Conservation (phyloP, 495 filamentous ascomycete genomes). For the Podospora tetraspora region DNA sequence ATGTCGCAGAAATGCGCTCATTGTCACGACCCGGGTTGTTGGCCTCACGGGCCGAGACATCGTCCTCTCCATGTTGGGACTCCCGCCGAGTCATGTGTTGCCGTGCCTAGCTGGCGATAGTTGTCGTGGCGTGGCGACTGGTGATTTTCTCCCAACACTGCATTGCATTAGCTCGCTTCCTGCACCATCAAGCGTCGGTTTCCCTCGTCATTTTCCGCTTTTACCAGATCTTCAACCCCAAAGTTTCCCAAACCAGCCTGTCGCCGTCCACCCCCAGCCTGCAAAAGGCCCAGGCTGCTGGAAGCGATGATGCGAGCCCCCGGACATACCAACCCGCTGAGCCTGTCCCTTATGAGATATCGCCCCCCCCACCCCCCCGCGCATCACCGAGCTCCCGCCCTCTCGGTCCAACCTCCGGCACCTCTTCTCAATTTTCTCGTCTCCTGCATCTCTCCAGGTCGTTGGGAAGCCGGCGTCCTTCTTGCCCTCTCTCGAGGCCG, state of each 20-base stretch:
- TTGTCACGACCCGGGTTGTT: neutral
- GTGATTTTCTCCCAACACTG: constrained; percentile 4
- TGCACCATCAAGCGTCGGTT: neutral
- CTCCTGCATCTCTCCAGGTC: neutral
- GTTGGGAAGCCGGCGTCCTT: neutral
- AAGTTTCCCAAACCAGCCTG: neutral
- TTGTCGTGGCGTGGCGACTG: neutral
- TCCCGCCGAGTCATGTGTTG: neutral
- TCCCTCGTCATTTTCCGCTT: neutral
- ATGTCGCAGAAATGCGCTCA: neutral
- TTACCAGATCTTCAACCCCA: constrained; percentile 1
- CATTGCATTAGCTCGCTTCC: constrained; percentile 9
- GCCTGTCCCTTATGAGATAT: neutral
- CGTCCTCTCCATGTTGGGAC: neutral
- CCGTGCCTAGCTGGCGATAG: neutral
- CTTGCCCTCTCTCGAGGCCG: neutral
- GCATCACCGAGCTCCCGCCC: neutral
- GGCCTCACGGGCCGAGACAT: neutral
- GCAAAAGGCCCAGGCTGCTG: neutral
- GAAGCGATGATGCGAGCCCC: neutral
- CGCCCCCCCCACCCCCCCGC: too few species aligned
- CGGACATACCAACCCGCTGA: too few species aligned
- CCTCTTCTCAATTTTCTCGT: neutral
- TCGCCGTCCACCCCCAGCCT: neutral
- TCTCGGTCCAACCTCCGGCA: neutral